Evolutionary conservation across 2,329 filamentous ascomycete species (phyloP), one percentile per base, ranked within the genome.

Genomic region (Aspergillus chevalieri): DNA sequence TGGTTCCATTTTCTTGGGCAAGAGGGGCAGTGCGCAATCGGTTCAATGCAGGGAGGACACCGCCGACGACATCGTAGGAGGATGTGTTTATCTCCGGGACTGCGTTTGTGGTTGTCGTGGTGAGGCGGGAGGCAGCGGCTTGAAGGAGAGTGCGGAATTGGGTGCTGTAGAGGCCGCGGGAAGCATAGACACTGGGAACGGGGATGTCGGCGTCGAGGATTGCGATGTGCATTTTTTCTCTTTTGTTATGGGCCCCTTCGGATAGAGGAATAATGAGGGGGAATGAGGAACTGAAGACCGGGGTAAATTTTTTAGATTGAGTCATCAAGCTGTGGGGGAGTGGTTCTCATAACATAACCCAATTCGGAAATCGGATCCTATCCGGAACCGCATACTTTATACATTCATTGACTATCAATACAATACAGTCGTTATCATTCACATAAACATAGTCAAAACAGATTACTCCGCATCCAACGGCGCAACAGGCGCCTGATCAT

Each of bases 381-480:
- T 15, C 26, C 34, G n/a, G 34, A 15, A 38, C 2, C 4, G 34
- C 34, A 38, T 38, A 38, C 34, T 38, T 19, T 38, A 38, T 7
- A n/a, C n/a, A 38, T 30, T 12, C 26, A 12, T 30, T 30, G 3
- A 30, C 26, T 30, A 30, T 4, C 26, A 38, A 38, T 19, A 38
- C 17, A 15, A 19, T 38, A 38, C n/a, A 38, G 34, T 38, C 9
- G n/a, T 38, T 38, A 38, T 38, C n/a, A 38, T 38, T 17, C n/a
- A 36, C 21, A 22, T 22, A 8, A 30, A 21, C 17, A 30, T 26
- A 47, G 21, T 34, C 30, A 15, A 42, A 49, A 3, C 14, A 45
- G 1, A 21, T 63, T 80, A 92, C 69, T 92, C 88, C 0, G 87
- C 88, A 74, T 92, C 87, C 47, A 90, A 73, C 6, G 86, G 85